phyloP scores from a whole-genome alignment of 2,329 filamentous ascomycete species.

The Lecanicillium sp. region DNA sequence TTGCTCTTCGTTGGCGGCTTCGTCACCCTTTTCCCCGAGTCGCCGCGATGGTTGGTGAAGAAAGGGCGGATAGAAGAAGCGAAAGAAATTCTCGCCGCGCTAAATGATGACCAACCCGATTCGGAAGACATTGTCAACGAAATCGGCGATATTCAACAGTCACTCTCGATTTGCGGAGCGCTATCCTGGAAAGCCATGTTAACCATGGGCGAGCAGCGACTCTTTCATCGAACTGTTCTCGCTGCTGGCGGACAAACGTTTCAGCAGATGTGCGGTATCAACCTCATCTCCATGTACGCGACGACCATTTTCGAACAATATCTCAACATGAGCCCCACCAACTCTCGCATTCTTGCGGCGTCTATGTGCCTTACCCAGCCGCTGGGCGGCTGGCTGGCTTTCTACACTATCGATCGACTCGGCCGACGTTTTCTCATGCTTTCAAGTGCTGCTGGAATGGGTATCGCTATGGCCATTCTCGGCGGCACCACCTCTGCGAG shows the following conservation, averaged over 20 bases:
- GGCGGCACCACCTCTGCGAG: slow-evolving; percentile 11
- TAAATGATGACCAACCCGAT: slow-evolving; percentile 6
- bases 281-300: slow-evolving; percentile 26
- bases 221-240: slow-evolving; percentile 14
- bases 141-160: slow-evolving; percentile 14
- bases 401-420: slow-evolving; percentile 25
- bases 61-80: slow-evolving; percentile 29
- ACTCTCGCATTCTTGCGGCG: slow-evolving; percentile 21
- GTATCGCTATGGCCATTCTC: slow-evolving; percentile 11
- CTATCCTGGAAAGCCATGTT: slow-evolving; percentile 16
- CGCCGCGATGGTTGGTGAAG: slow-evolving; percentile 32
- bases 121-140: slow-evolving; percentile 12
- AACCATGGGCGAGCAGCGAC: slow-evolving; percentile 15
- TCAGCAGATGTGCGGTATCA: slow-evolving; percentile 25
- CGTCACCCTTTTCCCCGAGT: slow-evolving; percentile 35
- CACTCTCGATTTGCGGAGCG: slow-evolving; percentile 15
- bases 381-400: slow-evolving; percentile 23
- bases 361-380: slow-evolving; percentile 29
- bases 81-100: slow-evolving; percentile 44
- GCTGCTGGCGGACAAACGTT: slow-evolving; percentile 14
- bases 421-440: slow-evolving; percentile 20
- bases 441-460: slow-evolving; percentile 9
- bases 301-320: slow-evolving; percentile 25
- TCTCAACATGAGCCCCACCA: slow-evolving; percentile 18
- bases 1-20: slow-evolving; percentile 39